phyloP scores from a whole-genome alignment of 768 basidiomycete genomes.

The Fomitopsis serialis region DNA sequence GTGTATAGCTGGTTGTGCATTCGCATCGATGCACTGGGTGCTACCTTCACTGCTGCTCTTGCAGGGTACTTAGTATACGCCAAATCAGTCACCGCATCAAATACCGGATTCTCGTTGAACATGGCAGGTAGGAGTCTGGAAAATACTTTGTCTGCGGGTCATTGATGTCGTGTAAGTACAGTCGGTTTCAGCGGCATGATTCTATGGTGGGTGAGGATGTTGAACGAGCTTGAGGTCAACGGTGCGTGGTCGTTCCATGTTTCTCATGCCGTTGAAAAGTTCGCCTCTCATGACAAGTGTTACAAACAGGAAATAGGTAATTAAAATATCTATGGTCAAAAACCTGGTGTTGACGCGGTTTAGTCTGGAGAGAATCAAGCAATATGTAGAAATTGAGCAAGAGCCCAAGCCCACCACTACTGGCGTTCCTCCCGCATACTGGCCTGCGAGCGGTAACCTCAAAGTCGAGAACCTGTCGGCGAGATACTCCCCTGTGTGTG shows the following conservation, averaged over 20 bases:
- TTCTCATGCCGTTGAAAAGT: neutral
- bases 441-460: slow-evolving; percentile 51
- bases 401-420: slow-evolving; percentile 35
- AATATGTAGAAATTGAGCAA: slow-evolving; percentile 49
- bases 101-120: slow-evolving; percentile 34
- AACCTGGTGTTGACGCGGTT: neutral
- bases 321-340: neutral
- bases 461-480: slow-evolving; percentile 45
- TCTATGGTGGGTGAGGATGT: slow-evolving; percentile 41
- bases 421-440: slow-evolving; percentile 51
- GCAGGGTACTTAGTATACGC: slow-evolving; percentile 53
- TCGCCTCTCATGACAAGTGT: neutral
- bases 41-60: slow-evolving; percentile 42
- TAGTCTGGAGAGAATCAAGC: slow-evolving; percentile 44
- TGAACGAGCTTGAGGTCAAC: slow-evolving; percentile 41
- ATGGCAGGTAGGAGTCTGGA: slow-evolving; percentile 30
- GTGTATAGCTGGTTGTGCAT: slow-evolving; percentile 46
- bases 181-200: slow-evolving; percentile 57
- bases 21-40: slow-evolving; percentile 53
- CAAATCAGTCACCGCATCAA: slow-evolving; percentile 33
- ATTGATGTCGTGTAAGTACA: slow-evolving; percentile 3
- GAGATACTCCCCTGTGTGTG: slow-evolving; percentile 31
- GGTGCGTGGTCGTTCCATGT: slow-evolving; percentile 23
- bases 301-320: slow-evolving; percentile 27
- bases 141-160: neutral